phyloP scores from a whole-genome alignment of 2,329 filamentous ascomycete genomes.

The Knufia fluminis region DNA sequence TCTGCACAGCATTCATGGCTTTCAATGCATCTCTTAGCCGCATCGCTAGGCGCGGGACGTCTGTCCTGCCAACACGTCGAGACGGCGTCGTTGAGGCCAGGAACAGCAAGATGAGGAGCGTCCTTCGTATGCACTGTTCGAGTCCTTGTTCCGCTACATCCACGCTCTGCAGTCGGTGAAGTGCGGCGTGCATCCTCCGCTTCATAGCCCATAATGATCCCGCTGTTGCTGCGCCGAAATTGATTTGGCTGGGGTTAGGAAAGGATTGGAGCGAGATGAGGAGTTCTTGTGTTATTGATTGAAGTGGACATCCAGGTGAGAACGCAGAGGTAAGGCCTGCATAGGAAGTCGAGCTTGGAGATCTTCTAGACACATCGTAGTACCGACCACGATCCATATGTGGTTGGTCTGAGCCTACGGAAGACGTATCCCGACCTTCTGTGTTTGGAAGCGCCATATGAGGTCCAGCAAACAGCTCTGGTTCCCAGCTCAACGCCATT shows the following conservation, averaged over 20 bases:
- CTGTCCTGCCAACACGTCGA: conserved; percentile 1
- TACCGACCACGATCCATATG: no score
- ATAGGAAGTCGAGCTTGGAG: no score
- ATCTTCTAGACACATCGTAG: no score
- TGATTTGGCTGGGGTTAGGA: not conserved
- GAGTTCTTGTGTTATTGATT: not conserved
- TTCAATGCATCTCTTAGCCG: not conserved
- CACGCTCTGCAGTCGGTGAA: conserved; percentile 1
- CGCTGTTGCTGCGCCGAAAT: not conserved
- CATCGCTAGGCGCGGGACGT: not conserved
- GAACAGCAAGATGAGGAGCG: conserved; percentile 4
- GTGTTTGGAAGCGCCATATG: not conserved
- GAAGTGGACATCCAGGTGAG: not conserved
- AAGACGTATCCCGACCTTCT: not conserved
- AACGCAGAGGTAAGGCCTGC: not conserved
- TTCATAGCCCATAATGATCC: conserved; percentile 4
- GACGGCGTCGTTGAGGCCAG: conserved; percentile 3
- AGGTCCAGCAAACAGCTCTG: not conserved
- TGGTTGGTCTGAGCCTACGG: not conserved
- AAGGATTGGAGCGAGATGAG: not conserved
- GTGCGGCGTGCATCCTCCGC: conserved; percentile 1
- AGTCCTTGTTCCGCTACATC: not conserved
- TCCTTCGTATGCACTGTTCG: not conserved
- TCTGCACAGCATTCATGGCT: not conserved
- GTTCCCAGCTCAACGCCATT: conserved; percentile 3